Percentiles rank a stretch among this genome's conserved stretches.
Evolutionary conservation across 108 stramenopile species (phyloP).

Genomic region (Fragilaria radians): DNA sequence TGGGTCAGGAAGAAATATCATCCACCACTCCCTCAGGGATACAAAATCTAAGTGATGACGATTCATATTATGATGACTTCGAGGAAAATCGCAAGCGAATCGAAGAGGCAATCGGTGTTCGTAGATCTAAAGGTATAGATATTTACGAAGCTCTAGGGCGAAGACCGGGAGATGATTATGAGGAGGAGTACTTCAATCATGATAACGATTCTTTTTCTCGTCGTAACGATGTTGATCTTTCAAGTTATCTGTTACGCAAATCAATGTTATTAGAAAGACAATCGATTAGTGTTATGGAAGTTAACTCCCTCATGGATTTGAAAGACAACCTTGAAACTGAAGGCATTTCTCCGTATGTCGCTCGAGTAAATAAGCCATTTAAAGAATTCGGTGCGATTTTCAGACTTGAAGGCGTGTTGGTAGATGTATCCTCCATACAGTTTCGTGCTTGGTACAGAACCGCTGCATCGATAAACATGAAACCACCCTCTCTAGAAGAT

Average conservation of each 20-base stretch:
- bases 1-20: not conserved
- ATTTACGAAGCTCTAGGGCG: slow-evolving; percentile 23
- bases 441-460: slow-evolving; percentile 61
- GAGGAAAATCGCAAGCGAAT: slow-evolving; percentile 37
- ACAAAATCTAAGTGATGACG: slow-evolving; percentile 23
- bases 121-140: slow-evolving; percentile 15
- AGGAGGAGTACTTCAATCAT: slow-evolving; percentile 26
- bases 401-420: slow-evolving; percentile 66
- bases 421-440: slow-evolving; percentile 63
- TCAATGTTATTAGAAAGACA: slow-evolving; percentile 52
- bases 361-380: slow-evolving; percentile 62
- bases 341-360: slow-evolving; percentile 55
- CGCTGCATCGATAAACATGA: slow-evolving; percentile 41
- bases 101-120: slow-evolving; percentile 17
- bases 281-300: slow-evolving; percentile 44
- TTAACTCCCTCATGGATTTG: slow-evolving; percentile 57
- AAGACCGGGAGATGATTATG: slow-evolving; percentile 23
- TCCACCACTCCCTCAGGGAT: not conserved
- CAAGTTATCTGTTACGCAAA: slow-evolving; percentile 52
- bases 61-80: slow-evolving; percentile 25
- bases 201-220: not conserved
- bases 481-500: slow-evolving; percentile 37
- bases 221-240: slow-evolving; percentile 2
- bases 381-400: slow-evolving; percentile 73
- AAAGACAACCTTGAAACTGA: slow-evolving; percentile 46